These are phyloP conservation scores for Yamagishiella unicocca DNA, from an alignment of 139 green algal species.

Conservation along the genomic window DNA sequence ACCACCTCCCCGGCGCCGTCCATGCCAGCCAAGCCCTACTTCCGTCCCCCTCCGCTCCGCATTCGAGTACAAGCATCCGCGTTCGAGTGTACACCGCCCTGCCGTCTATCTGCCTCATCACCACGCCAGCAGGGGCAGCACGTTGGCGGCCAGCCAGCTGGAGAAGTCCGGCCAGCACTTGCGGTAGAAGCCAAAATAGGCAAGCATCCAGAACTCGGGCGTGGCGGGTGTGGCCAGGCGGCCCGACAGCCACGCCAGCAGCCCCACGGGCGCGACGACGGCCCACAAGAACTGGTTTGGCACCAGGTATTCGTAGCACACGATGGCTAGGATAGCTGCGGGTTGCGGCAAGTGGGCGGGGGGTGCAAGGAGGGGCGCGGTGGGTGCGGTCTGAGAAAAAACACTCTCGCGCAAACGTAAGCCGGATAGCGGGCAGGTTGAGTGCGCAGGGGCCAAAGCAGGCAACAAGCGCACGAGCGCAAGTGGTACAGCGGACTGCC, in stretches of 20 bases:
- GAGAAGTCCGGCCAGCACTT: slow-evolving; percentile 56
- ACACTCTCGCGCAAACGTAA: too few relatives aligned
- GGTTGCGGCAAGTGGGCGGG: neutral
- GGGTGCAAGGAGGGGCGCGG: neutral
- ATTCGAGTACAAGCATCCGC: too few relatives aligned
- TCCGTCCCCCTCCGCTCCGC: too few relatives aligned
- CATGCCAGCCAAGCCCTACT: too few relatives aligned
- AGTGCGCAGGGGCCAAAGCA: too few relatives aligned
- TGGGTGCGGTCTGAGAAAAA: too few relatives aligned
- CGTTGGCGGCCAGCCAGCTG: neutral
- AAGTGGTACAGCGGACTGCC: too few relatives aligned
- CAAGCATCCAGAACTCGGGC: slow-evolving; percentile 74
- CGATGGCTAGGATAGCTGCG: slow-evolving; percentile 59
- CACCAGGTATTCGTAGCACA: slow-evolving; percentile 63
- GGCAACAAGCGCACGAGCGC: too few relatives aligned
- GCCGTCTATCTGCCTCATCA: too few relatives aligned
- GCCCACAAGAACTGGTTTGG: slow-evolving; percentile 70
- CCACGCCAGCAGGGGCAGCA: slow-evolving; percentile 19
- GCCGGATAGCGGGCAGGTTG: too few relatives aligned
- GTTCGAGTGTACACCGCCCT: too few relatives aligned
- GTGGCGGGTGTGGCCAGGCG: slow-evolving; percentile 46
- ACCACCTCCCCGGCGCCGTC: too few relatives aligned
- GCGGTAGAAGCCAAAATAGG: slow-evolving; percentile 64
- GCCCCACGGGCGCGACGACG: slow-evolving; percentile 59
- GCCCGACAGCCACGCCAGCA: slow-evolving; percentile 64